Base-by-base conservation (phyloP, 805 yeast genomes). In the Debaryomyces castellii region DNA sequence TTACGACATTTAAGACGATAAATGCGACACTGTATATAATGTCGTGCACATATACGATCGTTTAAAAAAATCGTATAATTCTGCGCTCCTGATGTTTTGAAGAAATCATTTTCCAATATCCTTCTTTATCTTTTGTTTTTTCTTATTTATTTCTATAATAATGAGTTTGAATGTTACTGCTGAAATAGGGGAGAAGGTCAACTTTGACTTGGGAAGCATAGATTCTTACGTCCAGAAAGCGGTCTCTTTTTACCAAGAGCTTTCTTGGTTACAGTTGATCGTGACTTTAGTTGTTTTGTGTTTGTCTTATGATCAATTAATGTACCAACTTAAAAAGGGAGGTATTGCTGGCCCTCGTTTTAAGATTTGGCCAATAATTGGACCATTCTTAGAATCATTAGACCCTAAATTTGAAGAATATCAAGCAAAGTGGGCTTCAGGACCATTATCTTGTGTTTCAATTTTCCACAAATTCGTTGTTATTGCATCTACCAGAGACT, bases 391-490 rank as follows among this genome's bases (percentile, higher is more conserved):
- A 66, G 97, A 94, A 64, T 84, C 94, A 14, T 73, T 94, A 63
- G 92, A 94, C 71, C 99, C 99, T 17, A 91, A 92, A 64, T 94
- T 94, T 64, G 96, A 87, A 61, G 96, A 87, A 60, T 94, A 94
- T 67, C 75, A 81, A 64, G 88, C 88, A 41, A 94, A 94, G 66
- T 94, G 99, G 99, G 82, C 80, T 58, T 84, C 94, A 5, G 99
- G 99, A 50, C 94, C 92, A 11, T 75, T 94, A 46, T 87, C 96
- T 11, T 94, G 99, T 75, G 99, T 94, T 40, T 91, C 97, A 2
- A 94, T 94, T 50, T 94, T 94, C 78, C 99, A 94, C 76, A 94
- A 94, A 72, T 92, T 92, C 61, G 99, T 94, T 35, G 95, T 94
- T 41, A 89, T 92, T 66, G 97, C 96, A 6, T 83, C 94, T 10